Conservation (phyloP, 164 flowering plant species). For the Umbellularia californica region DNA sequence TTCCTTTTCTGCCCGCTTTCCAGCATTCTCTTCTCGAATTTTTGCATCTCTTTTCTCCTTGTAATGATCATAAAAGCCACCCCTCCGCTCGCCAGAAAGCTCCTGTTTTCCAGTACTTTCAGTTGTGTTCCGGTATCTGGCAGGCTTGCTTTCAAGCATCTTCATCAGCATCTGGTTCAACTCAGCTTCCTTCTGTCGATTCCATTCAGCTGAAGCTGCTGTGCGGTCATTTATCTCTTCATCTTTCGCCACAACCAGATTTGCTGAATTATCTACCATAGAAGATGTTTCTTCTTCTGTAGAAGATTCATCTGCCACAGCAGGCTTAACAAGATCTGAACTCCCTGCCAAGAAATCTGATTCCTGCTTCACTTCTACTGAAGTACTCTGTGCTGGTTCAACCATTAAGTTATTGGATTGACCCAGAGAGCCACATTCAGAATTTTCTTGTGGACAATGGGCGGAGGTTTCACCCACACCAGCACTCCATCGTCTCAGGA, state of each 20-base stretch:
- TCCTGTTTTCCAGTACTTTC: slow-evolving; percentile 30
- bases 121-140: slow-evolving; percentile 16
- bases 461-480: slow-evolving; percentile 54
- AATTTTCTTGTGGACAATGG: slow-evolving; percentile 27
- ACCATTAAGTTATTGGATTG: slow-evolving; percentile 16
- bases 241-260: slow-evolving; percentile 14
- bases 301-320: slow-evolving; percentile 21
- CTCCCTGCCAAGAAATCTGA: slow-evolving; percentile 14
- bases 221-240: slow-evolving; percentile 32
- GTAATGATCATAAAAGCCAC: slow-evolving; percentile 50
- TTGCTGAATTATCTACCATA: slow-evolving; percentile 17
- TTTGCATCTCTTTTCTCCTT: slow-evolving; percentile 73
- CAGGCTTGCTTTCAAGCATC: slow-evolving; percentile 56
- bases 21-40: slow-evolving; percentile 51
- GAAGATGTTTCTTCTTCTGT: slow-evolving; percentile 9
- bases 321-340: slow-evolving; percentile 17
- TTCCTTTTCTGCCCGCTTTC: slow-evolving; percentile 53
- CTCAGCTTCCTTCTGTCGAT: slow-evolving; percentile 68
- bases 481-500: slow-evolving; percentile 88
- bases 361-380: slow-evolving; percentile 26
- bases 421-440: slow-evolving; percentile 23
- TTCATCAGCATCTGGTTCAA: slow-evolving; percentile 60
- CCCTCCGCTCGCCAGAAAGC: slow-evolving; percentile 37
- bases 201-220: slow-evolving; percentile 61
- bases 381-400: slow-evolving; percentile 18